These are phyloP conservation scores for Chimonanthus praecox DNA, from an alignment of 164 flowering plant genomes.

Conservation along the genomic window DNA sequence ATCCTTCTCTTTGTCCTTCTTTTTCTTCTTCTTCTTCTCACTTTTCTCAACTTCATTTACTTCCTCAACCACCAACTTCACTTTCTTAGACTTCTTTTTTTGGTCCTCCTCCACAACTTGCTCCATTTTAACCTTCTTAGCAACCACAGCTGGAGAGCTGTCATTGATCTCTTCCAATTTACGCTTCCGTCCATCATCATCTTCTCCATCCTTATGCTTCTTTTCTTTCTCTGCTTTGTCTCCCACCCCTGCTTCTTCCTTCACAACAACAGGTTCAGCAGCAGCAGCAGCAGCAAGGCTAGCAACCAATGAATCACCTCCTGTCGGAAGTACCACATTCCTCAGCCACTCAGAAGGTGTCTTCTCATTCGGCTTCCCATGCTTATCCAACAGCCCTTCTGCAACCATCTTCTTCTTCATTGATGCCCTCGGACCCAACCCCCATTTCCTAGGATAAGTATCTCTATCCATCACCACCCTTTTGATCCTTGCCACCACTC, in stretches of 20 bases:
- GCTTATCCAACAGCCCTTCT: constrained; percentile 61
- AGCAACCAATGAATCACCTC: constrained; percentile 63
- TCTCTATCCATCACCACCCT: constrained; percentile 88
- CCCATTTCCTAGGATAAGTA: constrained; percentile 83
- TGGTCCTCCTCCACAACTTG: background rate
- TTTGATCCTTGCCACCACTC: constrained; percentile 75
- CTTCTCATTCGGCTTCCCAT: constrained; percentile 67
- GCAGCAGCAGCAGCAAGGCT: constrained; percentile 60
- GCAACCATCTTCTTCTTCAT: constrained; percentile 72
- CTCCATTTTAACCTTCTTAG: constrained; percentile 2
- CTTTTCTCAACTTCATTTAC: background rate
- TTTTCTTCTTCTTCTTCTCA: constrained; percentile 6
- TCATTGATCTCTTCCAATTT: background rate
- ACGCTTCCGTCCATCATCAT: constrained; percentile 1
- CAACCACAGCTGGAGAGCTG: background rate
- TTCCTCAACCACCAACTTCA: background rate
- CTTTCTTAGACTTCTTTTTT: background rate
- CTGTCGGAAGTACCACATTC: constrained; percentile 58
- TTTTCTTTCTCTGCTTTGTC: constrained; percentile 23
- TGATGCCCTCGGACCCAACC: constrained; percentile 73
- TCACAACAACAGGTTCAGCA: constrained; percentile 14
- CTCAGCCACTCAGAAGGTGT: constrained; percentile 69
- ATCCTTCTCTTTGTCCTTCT: constrained; percentile 5
- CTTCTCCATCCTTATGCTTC: constrained; percentile 23
- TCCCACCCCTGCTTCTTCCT: constrained; percentile 8